Evolutionary conservation across 2,329 filamentous ascomycete species (phyloP).

Genomic region (Grosmannia penicillata): DNA sequence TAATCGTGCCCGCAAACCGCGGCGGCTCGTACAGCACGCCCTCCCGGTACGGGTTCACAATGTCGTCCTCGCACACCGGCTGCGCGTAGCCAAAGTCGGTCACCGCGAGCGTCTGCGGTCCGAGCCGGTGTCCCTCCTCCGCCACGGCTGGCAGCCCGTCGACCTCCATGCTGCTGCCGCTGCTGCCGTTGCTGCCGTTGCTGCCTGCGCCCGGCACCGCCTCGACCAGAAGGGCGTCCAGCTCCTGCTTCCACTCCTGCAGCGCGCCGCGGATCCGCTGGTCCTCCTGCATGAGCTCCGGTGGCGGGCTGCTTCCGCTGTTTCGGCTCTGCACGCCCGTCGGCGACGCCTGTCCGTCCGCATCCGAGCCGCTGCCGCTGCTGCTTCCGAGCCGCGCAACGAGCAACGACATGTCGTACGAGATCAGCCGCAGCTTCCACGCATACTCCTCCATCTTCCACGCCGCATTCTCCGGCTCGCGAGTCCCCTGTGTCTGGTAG

Average conservation of each 20-base stretch:
- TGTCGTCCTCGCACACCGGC: constrained; percentile 42
- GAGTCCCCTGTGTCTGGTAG: constrained; percentile 41
- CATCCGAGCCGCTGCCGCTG: neutral
- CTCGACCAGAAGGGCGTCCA: constrained; percentile 6
- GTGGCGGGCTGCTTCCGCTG: too few relatives aligned
- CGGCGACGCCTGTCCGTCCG: neutral
- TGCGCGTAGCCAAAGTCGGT: constrained; percentile 43
- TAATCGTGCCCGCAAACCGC: constrained; percentile 59
- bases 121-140: too few relatives aligned
- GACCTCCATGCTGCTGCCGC: neutral
- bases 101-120: constrained; percentile 21
- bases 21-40: constrained; percentile 56
- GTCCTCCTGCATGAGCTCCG: constrained; percentile 51
- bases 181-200: neutral
- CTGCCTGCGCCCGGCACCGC: neutral
- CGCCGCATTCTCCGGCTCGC: constrained; percentile 45
- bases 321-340: constrained; percentile 40
- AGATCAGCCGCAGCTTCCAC: constrained; percentile 54
- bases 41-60: constrained; percentile 59
- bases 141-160: too few relatives aligned
- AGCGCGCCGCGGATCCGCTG: constrained; percentile 32
- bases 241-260: constrained; percentile 33
- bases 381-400: constrained; percentile 49
- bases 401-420: constrained; percentile 65
- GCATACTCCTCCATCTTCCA: constrained; percentile 55